Evolutionary conservation across 2,329 filamentous ascomycete genomes (phyloP).

Genomic region (Rhinocladiella similis): DNA sequence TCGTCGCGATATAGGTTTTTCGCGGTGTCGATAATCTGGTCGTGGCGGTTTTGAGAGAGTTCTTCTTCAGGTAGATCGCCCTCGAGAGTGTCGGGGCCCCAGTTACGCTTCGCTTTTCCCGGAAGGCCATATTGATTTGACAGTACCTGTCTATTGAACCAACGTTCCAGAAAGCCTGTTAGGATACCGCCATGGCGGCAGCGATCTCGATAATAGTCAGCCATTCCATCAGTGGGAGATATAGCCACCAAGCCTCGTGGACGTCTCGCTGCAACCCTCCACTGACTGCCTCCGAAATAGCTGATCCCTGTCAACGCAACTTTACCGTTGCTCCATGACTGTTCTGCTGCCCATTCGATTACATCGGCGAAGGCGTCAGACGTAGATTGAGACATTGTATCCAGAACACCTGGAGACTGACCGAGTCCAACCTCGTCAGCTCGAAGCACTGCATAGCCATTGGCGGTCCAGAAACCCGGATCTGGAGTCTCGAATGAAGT

Average conservation of each 20-base stretch:
- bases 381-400: conserved; percentile 55
- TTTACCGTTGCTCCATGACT: conserved; percentile 53
- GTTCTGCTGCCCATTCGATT: conserved; percentile 53
- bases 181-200: conserved; percentile 64
- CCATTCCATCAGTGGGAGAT: conserved; percentile 59
- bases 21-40: conserved; percentile 47
- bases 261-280: conserved; percentile 54
- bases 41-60: conserved; percentile 45
- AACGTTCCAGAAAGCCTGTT: conserved; percentile 63
- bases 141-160: conserved; percentile 33
- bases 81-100: conserved; percentile 31
- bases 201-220: conserved; percentile 58
- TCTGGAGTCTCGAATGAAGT: conserved; percentile 63
- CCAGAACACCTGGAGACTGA: conserved; percentile 53
- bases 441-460: conserved; percentile 58
- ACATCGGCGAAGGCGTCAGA: conserved; percentile 54
- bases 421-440: conserved; percentile 56
- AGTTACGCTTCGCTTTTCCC: conserved; percentile 17
- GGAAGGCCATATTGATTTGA: conserved; percentile 5
- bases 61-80: conserved; percentile 30
- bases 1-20: conserved; percentile 61
- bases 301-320: conserved; percentile 53
- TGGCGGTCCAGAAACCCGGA: conserved; percentile 56
- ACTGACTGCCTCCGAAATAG: conserved; percentile 57
- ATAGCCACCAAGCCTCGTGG: conserved; percentile 55